Evolutionary conservation across 257 asterid species (phyloP).

Genomic region (Rauvolfia tetraphylla): DNA sequence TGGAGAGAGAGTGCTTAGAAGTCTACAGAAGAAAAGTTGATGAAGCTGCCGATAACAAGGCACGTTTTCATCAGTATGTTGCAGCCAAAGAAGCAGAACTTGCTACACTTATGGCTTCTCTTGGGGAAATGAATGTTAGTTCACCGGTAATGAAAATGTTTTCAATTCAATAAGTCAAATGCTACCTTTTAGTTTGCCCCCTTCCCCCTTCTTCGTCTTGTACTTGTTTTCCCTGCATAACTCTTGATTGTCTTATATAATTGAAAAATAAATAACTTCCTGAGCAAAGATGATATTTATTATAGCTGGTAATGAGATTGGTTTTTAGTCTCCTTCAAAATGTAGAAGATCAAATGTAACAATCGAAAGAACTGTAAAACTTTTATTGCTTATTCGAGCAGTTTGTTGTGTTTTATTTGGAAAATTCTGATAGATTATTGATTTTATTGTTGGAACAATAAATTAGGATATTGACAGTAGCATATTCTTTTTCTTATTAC

Average conservation of each 20-base stretch:
- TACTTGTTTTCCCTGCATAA: too few species aligned
- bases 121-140: slow-evolving; percentile 58
- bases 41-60: slow-evolving; percentile 72
- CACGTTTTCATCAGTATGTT: slow-evolving; percentile 76
- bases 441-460: not conserved
- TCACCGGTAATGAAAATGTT: slow-evolving; percentile 44
- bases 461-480: not conserved
- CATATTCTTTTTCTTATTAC: not conserved
- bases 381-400: not conserved
- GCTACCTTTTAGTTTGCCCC: not conserved
- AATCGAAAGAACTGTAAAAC: not conserved
- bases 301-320: too few species aligned
- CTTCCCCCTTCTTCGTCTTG: too few species aligned
- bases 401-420: not conserved
- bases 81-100: slow-evolving; percentile 94
- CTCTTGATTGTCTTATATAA: not conserved
- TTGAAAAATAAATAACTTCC: too few species aligned
- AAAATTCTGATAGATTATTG: not conserved
- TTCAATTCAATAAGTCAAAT: not conserved
- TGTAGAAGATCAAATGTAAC: not conserved
- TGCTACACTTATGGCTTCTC: slow-evolving; percentile 82
- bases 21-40: slow-evolving; percentile 81
- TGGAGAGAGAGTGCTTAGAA: slow-evolving; percentile 82
- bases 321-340: too few species aligned
- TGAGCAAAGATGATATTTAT: too few species aligned